Conservation (phyloP, 2,329 filamentous ascomycete species). For the Atkinsonella hypoxylon region DNA sequence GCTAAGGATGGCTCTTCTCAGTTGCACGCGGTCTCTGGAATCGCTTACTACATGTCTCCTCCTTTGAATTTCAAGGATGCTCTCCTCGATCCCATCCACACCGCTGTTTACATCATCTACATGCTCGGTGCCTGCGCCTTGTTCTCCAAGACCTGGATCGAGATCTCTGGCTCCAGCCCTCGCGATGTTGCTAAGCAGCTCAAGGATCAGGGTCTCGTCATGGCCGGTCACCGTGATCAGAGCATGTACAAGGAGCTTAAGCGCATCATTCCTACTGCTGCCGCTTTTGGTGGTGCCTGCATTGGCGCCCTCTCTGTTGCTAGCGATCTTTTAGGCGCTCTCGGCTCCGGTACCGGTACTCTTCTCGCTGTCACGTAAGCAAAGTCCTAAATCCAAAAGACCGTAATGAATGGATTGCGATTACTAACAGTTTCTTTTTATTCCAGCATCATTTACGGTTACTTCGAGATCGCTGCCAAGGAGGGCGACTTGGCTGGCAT, state of each 20-base stretch:
- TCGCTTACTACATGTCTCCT: slow-evolving; percentile 99
- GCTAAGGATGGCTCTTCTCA: slow-evolving; percentile 91
- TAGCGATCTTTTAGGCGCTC: slow-evolving; percentile 88
- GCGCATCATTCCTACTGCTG: slow-evolving; percentile 95
- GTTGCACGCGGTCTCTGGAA: slow-evolving; percentile 83
- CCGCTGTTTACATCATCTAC: slow-evolving; percentile 86
- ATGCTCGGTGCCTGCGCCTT: slow-evolving; percentile 96
- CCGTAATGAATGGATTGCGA: too few relatives aligned
- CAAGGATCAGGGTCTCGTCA: slow-evolving; percentile 98
- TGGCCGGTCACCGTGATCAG: slow-evolving; percentile 98
- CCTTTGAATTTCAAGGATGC: slow-evolving; percentile 96
- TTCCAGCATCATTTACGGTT: slow-evolving; percentile 89
- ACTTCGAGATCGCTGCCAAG: slow-evolving; percentile 98
- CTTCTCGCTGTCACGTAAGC: slow-evolving; percentile 96
- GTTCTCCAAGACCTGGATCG: slow-evolving; percentile 99
- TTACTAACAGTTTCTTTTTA: not conserved
- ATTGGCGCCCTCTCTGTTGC: slow-evolving; percentile 95
- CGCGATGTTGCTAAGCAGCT: slow-evolving; percentile 98
- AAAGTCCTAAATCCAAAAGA: slow-evolving; percentile 15
- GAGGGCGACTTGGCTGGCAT: slow-evolving; percentile 86
- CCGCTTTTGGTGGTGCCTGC: slow-evolving; percentile 96
- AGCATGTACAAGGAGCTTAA: slow-evolving; percentile 99
- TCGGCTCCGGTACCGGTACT: slow-evolving; percentile 95
- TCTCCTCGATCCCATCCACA: slow-evolving; percentile 93
- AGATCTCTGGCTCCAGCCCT: slow-evolving; percentile 94